These are phyloP conservation scores for Daldinia childiae DNA, from an alignment of 495 filamentous ascomycete species.

Conservation along the genomic window DNA sequence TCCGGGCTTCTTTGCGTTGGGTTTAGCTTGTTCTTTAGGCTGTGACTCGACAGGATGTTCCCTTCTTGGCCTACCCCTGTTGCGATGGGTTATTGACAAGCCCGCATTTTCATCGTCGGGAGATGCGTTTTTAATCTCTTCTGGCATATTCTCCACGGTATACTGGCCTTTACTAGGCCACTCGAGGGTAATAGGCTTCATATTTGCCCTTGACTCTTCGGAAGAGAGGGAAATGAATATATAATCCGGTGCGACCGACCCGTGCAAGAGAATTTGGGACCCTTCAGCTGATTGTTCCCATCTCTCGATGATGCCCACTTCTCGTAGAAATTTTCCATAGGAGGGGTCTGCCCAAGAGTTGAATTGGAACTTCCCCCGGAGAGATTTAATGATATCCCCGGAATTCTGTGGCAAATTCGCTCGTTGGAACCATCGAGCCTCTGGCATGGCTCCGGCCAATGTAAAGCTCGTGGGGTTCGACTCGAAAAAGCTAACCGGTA, in stretches of 20 bases:
- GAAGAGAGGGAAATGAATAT: conserved; percentile 51
- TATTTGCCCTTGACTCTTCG: conserved; percentile 27
- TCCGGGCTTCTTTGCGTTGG: neutral
- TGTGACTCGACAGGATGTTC: neutral
- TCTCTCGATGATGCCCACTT: conserved; percentile 48
- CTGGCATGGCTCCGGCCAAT: conserved; percentile 48
- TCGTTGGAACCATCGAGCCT: conserved; percentile 38
- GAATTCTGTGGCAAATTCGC: conserved; percentile 49
- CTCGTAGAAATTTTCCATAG: conserved; percentile 50
- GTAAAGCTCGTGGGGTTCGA: conserved; percentile 45
- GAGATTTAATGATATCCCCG: conserved; percentile 46
- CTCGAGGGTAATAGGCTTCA: conserved; percentile 38
- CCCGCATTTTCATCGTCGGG: conserved; percentile 37
- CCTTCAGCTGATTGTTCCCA: conserved; percentile 55
- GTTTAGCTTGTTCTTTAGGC: conserved; percentile 1
- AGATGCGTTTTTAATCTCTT: conserved; percentile 48
- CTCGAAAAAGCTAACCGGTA: conserved; percentile 43
- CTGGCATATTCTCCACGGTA: conserved; percentile 55
- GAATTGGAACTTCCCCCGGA: conserved; percentile 27
- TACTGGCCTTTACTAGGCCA: conserved; percentile 52
- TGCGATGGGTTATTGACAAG: conserved; percentile 9
- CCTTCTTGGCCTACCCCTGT: conserved; percentile 16
- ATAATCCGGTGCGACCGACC: conserved; percentile 43
- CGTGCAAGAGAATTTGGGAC: conserved; percentile 38
- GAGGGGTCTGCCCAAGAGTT: conserved; percentile 49